A percentile compares a stretch with the other conserved stretches of the same genome.
phyloP scores from a whole-genome alignment of 2,329 filamentous ascomycete species.

The Juglanconis oblonga region DNA sequence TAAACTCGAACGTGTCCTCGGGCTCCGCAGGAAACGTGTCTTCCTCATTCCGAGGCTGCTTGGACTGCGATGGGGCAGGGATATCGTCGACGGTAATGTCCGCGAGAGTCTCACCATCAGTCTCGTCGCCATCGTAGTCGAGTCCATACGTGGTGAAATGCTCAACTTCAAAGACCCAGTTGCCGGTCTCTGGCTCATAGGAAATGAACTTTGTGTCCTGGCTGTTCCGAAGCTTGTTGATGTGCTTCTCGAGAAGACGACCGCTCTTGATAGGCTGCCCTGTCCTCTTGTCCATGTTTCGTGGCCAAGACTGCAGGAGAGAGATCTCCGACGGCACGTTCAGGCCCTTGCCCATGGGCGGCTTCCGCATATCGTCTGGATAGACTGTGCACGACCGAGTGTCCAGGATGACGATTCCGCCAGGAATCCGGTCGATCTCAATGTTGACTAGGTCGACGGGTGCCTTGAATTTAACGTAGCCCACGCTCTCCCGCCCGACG shows the following conservation, averaged over 20 bases:
- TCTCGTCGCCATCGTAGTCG: constrained; percentile 74
- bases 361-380: constrained; percentile 71
- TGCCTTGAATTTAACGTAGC: constrained; percentile 76
- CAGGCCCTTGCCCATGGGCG: constrained; percentile 78
- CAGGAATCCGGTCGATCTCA: constrained; percentile 76
- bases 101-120: constrained; percentile 52
- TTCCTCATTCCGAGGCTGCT: constrained; percentile 17
- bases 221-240: constrained; percentile 77
- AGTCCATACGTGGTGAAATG: constrained; percentile 96
- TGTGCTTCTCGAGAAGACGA: constrained; percentile 74
- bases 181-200: constrained; percentile 76
- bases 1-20: constrained; percentile 57
- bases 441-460: constrained; percentile 80
- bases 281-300: constrained; percentile 57
- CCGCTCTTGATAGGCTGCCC: constrained; percentile 56
- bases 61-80: constrained; percentile 22
- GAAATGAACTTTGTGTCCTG: constrained; percentile 75
- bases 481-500: constrained; percentile 79
- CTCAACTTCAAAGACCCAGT: constrained; percentile 90
- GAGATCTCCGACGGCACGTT: constrained; percentile 87
- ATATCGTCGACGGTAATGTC: constrained; percentile 28
- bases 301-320: constrained; percentile 92
- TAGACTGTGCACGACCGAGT: constrained; percentile 87
- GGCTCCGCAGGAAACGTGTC: constrained; percentile 35
- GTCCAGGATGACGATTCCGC: constrained; percentile 71